These are phyloP conservation scores for Dalbergia cochinchinensis DNA, from an alignment of 306 rosid genomes.

Conservation along the genomic window DNA sequence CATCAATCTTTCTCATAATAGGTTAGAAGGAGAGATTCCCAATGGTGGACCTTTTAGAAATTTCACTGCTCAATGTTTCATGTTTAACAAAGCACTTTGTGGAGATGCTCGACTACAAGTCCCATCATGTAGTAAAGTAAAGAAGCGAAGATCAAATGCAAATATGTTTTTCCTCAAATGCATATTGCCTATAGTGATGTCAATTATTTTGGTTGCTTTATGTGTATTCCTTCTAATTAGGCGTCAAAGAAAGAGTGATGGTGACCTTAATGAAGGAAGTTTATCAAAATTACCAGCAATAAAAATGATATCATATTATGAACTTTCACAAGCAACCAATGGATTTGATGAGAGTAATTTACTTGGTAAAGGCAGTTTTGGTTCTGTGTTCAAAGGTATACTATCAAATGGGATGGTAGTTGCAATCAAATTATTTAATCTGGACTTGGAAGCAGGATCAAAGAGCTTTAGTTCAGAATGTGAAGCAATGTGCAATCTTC, in stretches of 20 bases:
- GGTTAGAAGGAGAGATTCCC: constrained; percentile 50
- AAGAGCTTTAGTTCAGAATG: constrained; percentile 43
- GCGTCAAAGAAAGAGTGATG: neutral
- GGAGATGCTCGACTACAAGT: constrained; percentile 42
- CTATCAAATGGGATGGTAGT: constrained; percentile 35
- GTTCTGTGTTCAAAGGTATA: constrained; percentile 27
- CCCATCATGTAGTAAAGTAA: constrained; percentile 43
- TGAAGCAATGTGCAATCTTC: constrained; percentile 41
- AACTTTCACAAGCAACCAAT: constrained; percentile 39
- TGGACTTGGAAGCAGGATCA: constrained; percentile 35
- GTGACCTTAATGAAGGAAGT: neutral
- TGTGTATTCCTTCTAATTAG: neutral
- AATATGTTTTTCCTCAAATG: constrained; percentile 15
- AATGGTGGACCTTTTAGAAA: constrained; percentile 41
- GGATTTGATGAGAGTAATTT: constrained; percentile 42
- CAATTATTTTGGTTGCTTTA: constrained; percentile 27
- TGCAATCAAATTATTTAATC: constrained; percentile 35
- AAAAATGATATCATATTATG: constrained; percentile 29
- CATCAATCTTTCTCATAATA: constrained; percentile 49
- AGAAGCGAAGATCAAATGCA: neutral
- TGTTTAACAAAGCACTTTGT: constrained; percentile 49
- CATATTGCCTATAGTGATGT: constrained; percentile 11
- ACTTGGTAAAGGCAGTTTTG: constrained; percentile 38
- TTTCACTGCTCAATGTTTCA: constrained; percentile 46
- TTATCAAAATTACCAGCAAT: neutral